phyloP scores from a whole-genome alignment of 202 grass and related monocot genomes.

The Zoysia matrella region DNA sequence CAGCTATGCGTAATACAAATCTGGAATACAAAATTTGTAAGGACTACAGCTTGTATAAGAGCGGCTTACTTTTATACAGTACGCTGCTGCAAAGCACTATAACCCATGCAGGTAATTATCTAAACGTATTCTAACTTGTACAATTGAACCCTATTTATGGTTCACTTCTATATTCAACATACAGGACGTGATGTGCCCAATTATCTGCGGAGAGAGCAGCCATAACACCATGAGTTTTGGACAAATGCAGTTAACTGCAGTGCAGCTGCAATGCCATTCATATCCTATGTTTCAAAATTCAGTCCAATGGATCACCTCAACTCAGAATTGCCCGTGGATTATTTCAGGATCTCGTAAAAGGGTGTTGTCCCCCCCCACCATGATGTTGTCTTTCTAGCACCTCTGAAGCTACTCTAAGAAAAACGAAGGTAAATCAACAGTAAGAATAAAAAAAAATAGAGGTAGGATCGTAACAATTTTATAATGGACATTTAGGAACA shows the following conservation, averaged over 20 bases:
- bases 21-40: neutral
- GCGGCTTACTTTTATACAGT: constrained; percentile 32
- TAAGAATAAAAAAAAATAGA: constrained; percentile 43
- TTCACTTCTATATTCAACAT: constrained; percentile 49
- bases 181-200: constrained; percentile 6
- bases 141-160: constrained; percentile 10
- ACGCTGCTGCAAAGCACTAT: constrained; percentile 3
- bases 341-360: constrained; percentile 27
- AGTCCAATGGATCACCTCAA: neutral
- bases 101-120: neutral
- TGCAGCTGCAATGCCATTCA: constrained; percentile 23
- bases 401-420: constrained; percentile 45
- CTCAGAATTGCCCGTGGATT: constrained; percentile 6
- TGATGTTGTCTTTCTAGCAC: constrained; percentile 34
- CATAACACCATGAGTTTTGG: constrained; percentile 9
- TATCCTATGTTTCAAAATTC: constrained; percentile 37
- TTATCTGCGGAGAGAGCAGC: constrained; percentile 3
- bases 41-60: constrained; percentile 32
- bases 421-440: neutral
- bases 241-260: constrained; percentile 6
- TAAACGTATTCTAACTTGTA: constrained; percentile 33
- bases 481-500: neutral
- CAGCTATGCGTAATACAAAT: constrained; percentile 24
- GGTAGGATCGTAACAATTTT: constrained; percentile 6
- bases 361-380: constrained; percentile 10